Percentiles rank a stretch among this genome's conserved stretches.
Evolutionary conservation across 106 monocot genomes (phyloP).

Genomic region (Dioscorea dumetorum): DNA sequence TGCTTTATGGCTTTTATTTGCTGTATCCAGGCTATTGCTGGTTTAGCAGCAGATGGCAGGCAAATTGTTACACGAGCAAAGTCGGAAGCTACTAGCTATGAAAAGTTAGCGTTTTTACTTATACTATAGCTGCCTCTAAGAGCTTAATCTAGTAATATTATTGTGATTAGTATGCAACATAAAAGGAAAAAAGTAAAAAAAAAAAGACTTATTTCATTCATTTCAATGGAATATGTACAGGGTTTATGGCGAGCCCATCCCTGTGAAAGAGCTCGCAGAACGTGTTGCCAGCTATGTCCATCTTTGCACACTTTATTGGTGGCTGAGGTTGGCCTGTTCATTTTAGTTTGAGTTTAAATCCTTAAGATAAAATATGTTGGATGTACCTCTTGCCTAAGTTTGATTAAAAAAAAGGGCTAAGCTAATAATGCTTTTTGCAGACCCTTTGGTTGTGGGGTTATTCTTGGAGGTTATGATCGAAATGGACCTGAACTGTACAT

Average conservation of each 20-base stretch:
- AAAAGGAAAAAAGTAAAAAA: no score
- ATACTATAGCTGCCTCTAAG: neutral
- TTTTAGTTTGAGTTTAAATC: neutral
- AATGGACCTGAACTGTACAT: constrained; percentile 99
- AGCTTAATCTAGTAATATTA: no score
- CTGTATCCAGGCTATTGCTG: constrained; percentile 48
- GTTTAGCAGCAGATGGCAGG: constrained; percentile 77
- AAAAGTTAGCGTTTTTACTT: constrained; percentile 31
- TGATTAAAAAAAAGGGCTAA: neutral
- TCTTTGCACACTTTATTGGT: constrained; percentile 99
- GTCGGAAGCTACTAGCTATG: constrained; percentile 73
- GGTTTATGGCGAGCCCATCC: constrained; percentile 91
- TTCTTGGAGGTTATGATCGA: constrained; percentile 97
- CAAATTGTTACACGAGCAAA: constrained; percentile 77
- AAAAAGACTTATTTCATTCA: no score
- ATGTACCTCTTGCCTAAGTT: neutral
- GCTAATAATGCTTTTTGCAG: constrained; percentile 18
- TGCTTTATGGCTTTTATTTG: no score
- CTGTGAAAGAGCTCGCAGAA: constrained; percentile 95
- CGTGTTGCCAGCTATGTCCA: constrained; percentile 99
- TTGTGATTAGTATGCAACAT: no score
- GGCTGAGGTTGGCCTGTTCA: constrained; percentile 56
- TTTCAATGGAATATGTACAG: constrained; percentile 25
- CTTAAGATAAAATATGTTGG: neutral
- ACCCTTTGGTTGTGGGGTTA: constrained; percentile 95